Evolutionary conservation across 352 stramenopile genomes (phyloP).

Genomic region (Pythium grandisporangium): DNA sequence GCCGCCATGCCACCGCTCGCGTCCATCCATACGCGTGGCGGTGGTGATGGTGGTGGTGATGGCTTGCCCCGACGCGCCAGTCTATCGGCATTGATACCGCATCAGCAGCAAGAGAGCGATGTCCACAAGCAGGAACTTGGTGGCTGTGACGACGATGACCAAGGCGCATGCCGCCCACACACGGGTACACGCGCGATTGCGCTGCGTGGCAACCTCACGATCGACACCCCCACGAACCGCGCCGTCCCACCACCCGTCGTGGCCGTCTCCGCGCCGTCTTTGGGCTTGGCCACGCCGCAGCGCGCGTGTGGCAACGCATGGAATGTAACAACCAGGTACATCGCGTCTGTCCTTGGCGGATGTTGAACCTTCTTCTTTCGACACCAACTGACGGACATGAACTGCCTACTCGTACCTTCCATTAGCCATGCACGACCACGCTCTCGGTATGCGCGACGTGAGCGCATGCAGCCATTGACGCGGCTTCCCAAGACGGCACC

Average conservation of each 20-base stretch:
- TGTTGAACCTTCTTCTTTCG: not conserved
- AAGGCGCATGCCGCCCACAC: no score
- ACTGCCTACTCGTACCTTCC: not conserved
- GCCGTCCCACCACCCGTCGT: not conserved
- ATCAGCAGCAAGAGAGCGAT: not conserved
- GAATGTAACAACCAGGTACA: not conserved
- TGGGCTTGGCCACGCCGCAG: not conserved
- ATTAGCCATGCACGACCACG: constrained; percentile 36
- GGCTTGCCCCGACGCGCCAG: not conserved
- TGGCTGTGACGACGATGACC: not conserved
- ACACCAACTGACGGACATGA: no score
- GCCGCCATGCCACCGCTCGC: no score
- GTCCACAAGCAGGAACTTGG: not conserved
- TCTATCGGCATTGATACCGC: not conserved
- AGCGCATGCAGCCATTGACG: constrained; percentile 20
- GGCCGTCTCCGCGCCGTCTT: not conserved
- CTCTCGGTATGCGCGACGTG: constrained; percentile 42
- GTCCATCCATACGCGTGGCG: not conserved
- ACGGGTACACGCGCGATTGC: not conserved
- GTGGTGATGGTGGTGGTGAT: not conserved
- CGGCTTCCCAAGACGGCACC: constrained; percentile 25
- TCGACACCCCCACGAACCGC: not conserved
- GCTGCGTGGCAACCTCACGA: not conserved
- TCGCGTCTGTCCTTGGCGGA: not conserved
- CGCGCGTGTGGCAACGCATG: not conserved